phyloP scores from a whole-genome alignment of 2,329 filamentous ascomycete species.

The Fusarium sp. region DNA sequence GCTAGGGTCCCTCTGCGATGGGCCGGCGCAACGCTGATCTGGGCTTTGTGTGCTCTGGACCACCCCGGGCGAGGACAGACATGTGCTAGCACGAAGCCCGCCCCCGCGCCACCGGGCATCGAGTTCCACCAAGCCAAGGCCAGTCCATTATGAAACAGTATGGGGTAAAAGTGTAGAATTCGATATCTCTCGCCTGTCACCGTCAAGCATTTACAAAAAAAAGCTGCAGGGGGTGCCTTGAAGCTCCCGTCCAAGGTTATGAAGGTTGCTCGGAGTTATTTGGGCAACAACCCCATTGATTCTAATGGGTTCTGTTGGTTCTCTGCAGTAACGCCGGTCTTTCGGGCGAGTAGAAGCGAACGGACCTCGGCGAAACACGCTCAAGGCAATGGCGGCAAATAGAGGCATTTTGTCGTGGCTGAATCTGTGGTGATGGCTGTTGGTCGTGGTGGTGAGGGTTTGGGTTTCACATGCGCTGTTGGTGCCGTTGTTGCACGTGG shows the following conservation, averaged over 20 bases:
- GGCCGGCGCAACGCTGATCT: slow-evolving; percentile 8
- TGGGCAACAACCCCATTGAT: neutral
- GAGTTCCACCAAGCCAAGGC: slow-evolving; percentile 15
- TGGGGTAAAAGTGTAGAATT: slow-evolving; percentile 42
- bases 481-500: slow-evolving; percentile 24
- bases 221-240: neutral
- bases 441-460: neutral
- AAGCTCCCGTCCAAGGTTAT: too few relatives aligned
- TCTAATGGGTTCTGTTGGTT: slow-evolving; percentile 1
- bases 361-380: slow-evolving; percentile 2
- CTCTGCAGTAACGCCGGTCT: neutral
- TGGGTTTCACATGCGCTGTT: slow-evolving; percentile 11
- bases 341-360: neutral
- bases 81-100: slow-evolving; percentile 8
- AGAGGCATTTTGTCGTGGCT: slow-evolving; percentile 12
- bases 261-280: neutral
- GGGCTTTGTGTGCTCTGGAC: neutral
- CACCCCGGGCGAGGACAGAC: neutral
- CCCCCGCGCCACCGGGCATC: slow-evolving; percentile 21
- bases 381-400: neutral
- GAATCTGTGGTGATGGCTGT: neutral
- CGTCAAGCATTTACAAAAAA: slow-evolving; percentile 25
- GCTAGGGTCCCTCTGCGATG: slow-evolving; percentile 20
- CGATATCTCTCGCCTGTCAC: slow-evolving; percentile 45
- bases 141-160: slow-evolving; percentile 48